Conservation (phyloP, 2,329 filamentous ascomycete genomes). For the Microascus cirrosus region DNA sequence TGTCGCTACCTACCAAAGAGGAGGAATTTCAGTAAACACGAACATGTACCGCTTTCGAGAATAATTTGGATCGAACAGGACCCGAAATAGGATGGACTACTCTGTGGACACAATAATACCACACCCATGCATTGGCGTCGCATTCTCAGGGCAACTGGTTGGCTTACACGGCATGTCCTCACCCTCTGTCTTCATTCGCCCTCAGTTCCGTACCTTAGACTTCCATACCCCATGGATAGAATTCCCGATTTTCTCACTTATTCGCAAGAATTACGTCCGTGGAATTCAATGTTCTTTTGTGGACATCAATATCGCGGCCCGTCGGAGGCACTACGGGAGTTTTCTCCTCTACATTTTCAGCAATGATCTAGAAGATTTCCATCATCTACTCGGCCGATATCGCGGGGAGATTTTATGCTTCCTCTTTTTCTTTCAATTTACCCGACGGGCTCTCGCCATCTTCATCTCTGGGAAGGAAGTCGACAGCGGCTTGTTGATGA, state of each 20-base stretch:
- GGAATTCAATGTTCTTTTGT: conserved; percentile 3
- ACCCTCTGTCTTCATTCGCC: not conserved
- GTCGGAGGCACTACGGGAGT: not conserved
- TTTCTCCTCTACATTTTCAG: not conserved
- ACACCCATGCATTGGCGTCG: not conserved
- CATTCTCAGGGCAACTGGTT: not conserved
- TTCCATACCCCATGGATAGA: not conserved
- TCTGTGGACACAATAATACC: not conserved
- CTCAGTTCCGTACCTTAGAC: not conserved
- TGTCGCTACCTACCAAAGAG: no score
- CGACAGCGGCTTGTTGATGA: no score
- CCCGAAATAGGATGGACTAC: not conserved
- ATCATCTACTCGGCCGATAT: not conserved
- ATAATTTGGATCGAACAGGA: not conserved
- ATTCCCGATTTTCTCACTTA: not conserved
- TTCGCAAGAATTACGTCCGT: not conserved
- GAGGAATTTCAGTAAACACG: not conserved
- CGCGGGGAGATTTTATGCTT: not conserved
- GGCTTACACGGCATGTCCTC: not conserved
- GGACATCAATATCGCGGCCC: not conserved
- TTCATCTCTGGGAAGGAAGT: no score
- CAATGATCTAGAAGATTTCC: not conserved
- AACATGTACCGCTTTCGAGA: not conserved
- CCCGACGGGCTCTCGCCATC: not conserved
- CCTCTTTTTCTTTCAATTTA: not conserved